Conservation (phyloP, 2,329 filamentous ascomycete genomes). For the Ophidiomyces ophidiicola region DNA sequence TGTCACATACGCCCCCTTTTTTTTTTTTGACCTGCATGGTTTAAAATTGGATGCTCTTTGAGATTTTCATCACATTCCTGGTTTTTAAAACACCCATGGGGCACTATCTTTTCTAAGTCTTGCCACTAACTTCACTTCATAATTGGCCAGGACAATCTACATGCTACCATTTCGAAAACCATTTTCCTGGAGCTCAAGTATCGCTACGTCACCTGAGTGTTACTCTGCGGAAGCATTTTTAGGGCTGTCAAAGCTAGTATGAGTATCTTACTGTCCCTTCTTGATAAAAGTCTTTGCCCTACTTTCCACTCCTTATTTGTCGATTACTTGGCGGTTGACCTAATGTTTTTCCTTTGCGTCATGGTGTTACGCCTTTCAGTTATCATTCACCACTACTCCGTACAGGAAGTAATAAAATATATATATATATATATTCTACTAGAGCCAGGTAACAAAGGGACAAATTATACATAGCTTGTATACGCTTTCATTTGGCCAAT, state of each 20-base stretch:
- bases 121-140: slow-evolving; percentile 11
- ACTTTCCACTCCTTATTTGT: neutral
- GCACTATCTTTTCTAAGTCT: neutral
- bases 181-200: slow-evolving; percentile 2
- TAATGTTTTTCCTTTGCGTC: too few species aligned
- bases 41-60: neutral
- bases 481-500: too few species aligned
- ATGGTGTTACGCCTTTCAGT: too few species aligned
- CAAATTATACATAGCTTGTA: too few species aligned
- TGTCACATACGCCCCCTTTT: neutral
- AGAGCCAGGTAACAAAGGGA: too few species aligned
- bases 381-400: too few species aligned
- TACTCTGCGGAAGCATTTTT: neutral
- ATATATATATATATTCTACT: too few species aligned
- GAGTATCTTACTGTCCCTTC: slow-evolving; percentile 7
- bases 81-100: slow-evolving; percentile 2
- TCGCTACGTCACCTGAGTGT: slow-evolving; percentile 2
- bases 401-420: too few species aligned
- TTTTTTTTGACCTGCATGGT: neutral
- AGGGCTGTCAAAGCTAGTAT: slow-evolving; percentile 3
- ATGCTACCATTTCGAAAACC: slow-evolving; percentile 2
- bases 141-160: slow-evolving; percentile 6
- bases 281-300: neutral
- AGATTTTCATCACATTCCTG: too few species aligned
- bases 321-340: too few species aligned